phyloP scores from a whole-genome alignment of 176 grass and related monocot species.

The Triticum urartu region DNA sequence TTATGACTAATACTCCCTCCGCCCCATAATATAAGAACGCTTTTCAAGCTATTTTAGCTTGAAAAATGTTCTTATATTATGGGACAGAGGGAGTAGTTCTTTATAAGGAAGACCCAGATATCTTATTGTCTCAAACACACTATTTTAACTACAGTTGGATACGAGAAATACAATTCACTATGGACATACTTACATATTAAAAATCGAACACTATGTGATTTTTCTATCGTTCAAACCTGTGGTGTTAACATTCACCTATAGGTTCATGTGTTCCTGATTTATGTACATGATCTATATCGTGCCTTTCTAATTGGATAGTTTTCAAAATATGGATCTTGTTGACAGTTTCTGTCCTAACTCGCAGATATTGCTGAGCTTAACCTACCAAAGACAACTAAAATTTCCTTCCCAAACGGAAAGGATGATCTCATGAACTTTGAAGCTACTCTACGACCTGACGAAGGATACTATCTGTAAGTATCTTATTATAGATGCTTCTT shows the following conservation, averaged over 20 bases:
- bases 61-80: no score
- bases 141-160: background rate
- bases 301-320: background rate
- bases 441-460: conserved; percentile 54
- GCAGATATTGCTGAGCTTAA: conserved; percentile 77
- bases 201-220: background rate
- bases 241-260: background rate
- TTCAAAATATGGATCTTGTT: background rate
- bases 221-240: background rate
- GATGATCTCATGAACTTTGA: conserved; percentile 83
- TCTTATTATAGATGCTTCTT: background rate
- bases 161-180: background rate
- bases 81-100: background rate
- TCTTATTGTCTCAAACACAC: background rate
- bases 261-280: background rate
- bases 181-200: background rate
- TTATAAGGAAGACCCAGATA: background rate
- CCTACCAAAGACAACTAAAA: conserved; percentile 56
- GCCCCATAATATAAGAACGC: no score
- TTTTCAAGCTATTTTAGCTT: no score
- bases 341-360: background rate
- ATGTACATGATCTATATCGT: background rate
- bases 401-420: conserved; percentile 71
- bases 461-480: conserved; percentile 74
- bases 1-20: no score